phyloP scores from a whole-genome alignment of 2,329 filamentous ascomycete species.

The Aspergillus sp. region DNA sequence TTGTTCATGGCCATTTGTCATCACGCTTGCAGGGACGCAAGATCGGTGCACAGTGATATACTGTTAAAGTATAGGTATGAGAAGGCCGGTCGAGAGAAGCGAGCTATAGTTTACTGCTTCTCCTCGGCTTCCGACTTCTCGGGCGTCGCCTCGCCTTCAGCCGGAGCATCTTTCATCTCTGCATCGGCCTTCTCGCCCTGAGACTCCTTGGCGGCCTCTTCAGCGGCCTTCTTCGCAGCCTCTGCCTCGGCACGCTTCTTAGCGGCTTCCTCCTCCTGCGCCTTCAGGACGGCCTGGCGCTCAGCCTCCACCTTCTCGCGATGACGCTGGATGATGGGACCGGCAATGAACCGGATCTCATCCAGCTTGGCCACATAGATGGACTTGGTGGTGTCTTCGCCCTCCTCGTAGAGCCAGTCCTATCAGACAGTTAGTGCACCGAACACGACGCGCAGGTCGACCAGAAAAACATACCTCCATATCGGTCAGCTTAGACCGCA shows the following conservation, averaged over 20 bases:
- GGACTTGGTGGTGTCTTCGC: constrained; percentile 90
- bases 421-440: constrained; percentile 41
- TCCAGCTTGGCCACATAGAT: constrained; percentile 94
- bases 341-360: constrained; percentile 86
- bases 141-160: constrained; percentile 34
- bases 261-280: constrained; percentile 63
- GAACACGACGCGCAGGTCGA: constrained; percentile 3
- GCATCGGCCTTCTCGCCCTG: constrained; percentile 37
- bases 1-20: constrained; percentile 24
- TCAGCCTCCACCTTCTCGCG: constrained; percentile 92
- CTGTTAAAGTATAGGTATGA: not conserved
- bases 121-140: constrained; percentile 29
- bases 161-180: constrained; percentile 63
- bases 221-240: constrained; percentile 68
- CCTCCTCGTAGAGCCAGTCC: constrained; percentile 99
- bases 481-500: constrained; percentile 77
- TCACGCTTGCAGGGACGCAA: constrained; percentile 16
- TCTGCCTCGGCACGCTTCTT: constrained; percentile 67
- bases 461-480: constrained; percentile 68
- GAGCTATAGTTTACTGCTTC: constrained; percentile 34
- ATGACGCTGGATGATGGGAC: constrained; percentile 89
- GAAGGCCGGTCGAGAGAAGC: not conserved
- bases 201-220: constrained; percentile 43
- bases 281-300: constrained; percentile 67
- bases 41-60: constrained; percentile 12